phyloP scores from a whole-genome alignment of 495 filamentous ascomycete species.

The Aspergillus haitiensis region DNA sequence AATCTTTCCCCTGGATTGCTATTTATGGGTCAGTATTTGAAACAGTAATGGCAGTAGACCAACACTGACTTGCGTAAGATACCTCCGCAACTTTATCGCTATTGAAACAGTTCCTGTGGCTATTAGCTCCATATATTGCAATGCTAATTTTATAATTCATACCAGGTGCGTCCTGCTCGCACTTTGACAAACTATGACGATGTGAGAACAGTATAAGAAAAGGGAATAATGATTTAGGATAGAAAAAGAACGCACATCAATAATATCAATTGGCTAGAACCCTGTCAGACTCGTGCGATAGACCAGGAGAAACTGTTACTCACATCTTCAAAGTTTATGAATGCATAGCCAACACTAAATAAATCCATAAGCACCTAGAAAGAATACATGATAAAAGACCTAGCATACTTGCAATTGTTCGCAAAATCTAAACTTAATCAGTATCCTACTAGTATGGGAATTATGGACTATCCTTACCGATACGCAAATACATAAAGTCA shows the following conservation, averaged over 20 bases:
- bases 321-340: slow-evolving; percentile 90
- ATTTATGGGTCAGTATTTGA: slow-evolving; percentile 23
- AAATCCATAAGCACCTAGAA: slow-evolving; percentile 26
- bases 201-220: slow-evolving; percentile 24
- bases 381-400: not conserved
- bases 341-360: slow-evolving; percentile 90
- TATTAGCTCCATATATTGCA: slow-evolving; percentile 12
- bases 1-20: slow-evolving; percentile 91
- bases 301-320: slow-evolving; percentile 32
- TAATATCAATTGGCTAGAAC: slow-evolving; percentile 66
- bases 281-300: slow-evolving; percentile 21
- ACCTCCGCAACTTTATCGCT: slow-evolving; percentile 85
- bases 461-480: slow-evolving; percentile 52
- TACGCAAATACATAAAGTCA: slow-evolving; percentile 94
- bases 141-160: slow-evolving; percentile 17
- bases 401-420: slow-evolving; percentile 81
- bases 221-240: slow-evolving; percentile 2
- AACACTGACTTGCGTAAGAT: slow-evolving; percentile 82
- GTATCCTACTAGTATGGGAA: not conserved
- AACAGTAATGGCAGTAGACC: slow-evolving; percentile 16
- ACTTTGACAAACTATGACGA: slow-evolving; percentile 68
- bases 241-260: slow-evolving; percentile 54
- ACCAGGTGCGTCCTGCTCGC: slow-evolving; percentile 71
- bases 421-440: slow-evolving; percentile 62
- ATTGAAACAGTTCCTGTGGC: slow-evolving; percentile 70